Evolutionary conservation across 805 yeast species (phyloP).

Genomic region (Ogataea nitratoaversa): DNA sequence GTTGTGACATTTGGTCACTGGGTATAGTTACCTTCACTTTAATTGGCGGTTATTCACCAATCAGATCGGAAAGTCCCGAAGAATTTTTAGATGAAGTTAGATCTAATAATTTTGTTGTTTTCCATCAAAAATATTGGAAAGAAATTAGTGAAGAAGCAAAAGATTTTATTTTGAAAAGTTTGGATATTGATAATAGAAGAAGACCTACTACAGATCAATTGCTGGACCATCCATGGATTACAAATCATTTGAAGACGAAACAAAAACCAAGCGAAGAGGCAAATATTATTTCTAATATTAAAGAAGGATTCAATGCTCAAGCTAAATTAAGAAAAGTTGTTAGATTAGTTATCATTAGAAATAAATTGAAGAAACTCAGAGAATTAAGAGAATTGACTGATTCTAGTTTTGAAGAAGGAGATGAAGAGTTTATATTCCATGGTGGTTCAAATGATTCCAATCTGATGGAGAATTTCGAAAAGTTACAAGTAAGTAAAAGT

Average conservation of each 20-base stretch:
- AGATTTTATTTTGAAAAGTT: slow-evolving; percentile 64
- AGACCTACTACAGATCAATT: slow-evolving; percentile 69
- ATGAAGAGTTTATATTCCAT: slow-evolving; percentile 30
- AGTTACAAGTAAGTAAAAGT: slow-evolving; percentile 7
- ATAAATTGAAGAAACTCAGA: slow-evolving; percentile 70
- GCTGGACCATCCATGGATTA: slow-evolving; percentile 74
- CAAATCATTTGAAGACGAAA: slow-evolving; percentile 32
- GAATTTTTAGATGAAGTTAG: slow-evolving; percentile 80
- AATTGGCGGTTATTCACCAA: slow-evolving; percentile 89
- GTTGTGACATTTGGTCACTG: slow-evolving; percentile 94
- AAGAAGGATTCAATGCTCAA: slow-evolving; percentile 79
- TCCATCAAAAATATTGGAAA: slow-evolving; percentile 85
- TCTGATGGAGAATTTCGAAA: slow-evolving; percentile 30
- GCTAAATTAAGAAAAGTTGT: slow-evolving; percentile 80
- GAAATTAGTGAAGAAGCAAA: slow-evolving; percentile 78
- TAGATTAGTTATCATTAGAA: slow-evolving; percentile 76
- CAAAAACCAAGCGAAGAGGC: slow-evolving; percentile 24
- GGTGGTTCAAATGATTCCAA: slow-evolving; percentile 39
- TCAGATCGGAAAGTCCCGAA: slow-evolving; percentile 74
- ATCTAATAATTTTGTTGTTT: slow-evolving; percentile 70
- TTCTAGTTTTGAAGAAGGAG: slow-evolving; percentile 28
- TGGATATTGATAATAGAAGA: slow-evolving; percentile 60
- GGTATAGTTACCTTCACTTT: slow-evolving; percentile 92
- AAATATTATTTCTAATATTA: slow-evolving; percentile 78
- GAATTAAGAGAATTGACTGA: slow-evolving; percentile 55